Base-by-base conservation (phyloP, 306 rosid genomes). In the Rosa multiflora region DNA sequence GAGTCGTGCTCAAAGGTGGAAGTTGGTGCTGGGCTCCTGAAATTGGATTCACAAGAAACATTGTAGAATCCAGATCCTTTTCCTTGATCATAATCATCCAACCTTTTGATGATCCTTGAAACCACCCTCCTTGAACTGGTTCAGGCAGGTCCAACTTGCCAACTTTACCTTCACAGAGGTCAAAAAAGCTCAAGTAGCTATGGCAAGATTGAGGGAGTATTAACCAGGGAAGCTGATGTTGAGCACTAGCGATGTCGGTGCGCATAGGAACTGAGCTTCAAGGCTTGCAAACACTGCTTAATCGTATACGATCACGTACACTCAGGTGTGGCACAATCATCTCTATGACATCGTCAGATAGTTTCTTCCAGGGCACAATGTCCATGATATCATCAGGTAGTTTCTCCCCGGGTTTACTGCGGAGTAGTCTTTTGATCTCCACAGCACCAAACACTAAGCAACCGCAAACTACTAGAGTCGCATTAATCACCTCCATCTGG, bases 41-140 rank as follows among this genome's bases (percentile, higher is more conserved):
- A 7, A 67, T 37, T 39, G 47, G 71, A 17, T 67, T 67, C 10
- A 39, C 47, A 4, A 37, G 47, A 39, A 35, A 67, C 21, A 67
- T 67, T 5, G 23, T 67, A 14, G 71, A 67, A 20, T 67, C 39
- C 5, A 37, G 11, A 10, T 35, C 70, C 2, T 35, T 14, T 5
- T 64, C 70, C 71, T 6, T 39, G 71, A 67, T 7, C 71, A 67
- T 67, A 8, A 67, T 39, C 48, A 39, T 5, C 48, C 71, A 67
- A 67, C 13, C 47, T 67, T 67, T 39, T 2, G 23, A 67, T 6
- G 47, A 67, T 13, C 48, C 72, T 18, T 18, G 46, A 67, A 39
- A 67, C 72, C 49, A 67, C 47, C 26, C 13, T 40, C 72, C 72
- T 67, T 10, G 29, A 67, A 40, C 49, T 8, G 6, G 29, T 37